Evolutionary conservation across 345 rosid species (phyloP).

Genomic region (Combretum micranthum): DNA sequence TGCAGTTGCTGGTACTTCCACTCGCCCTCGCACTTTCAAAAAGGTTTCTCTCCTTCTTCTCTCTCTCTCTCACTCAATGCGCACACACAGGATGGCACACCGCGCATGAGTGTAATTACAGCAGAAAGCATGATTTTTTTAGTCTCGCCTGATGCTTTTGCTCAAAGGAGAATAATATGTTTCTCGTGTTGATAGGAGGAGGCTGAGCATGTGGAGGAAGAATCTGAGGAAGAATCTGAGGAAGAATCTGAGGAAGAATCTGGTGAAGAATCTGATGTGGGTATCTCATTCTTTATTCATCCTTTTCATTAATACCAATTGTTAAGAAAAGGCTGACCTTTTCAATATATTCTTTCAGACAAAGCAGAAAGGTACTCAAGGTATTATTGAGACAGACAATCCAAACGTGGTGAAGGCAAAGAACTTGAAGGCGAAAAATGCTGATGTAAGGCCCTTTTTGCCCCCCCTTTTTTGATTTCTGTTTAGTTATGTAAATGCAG

Average conservation of each 20-base stretch:
- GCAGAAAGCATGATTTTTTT: background rate
- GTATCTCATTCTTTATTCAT: background rate
- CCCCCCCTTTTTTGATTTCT: background rate
- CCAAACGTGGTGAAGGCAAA: constrained; percentile 72
- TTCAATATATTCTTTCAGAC: constrained; percentile 17
- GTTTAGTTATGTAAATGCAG: background rate
- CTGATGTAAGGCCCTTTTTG: constrained; percentile 49
- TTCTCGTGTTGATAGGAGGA: constrained; percentile 30
- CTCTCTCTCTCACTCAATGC: background rate
- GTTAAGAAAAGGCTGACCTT: background rate
- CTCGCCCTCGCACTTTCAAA: constrained; percentile 78
- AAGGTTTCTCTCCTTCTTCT: constrained; percentile 30
- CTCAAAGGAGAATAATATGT: no score
- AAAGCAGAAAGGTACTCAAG: constrained; percentile 75
- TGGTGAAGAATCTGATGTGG: constrained; percentile 35
- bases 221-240: constrained; percentile 47
- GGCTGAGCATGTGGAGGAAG: constrained; percentile 52
- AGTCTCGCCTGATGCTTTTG: background rate
- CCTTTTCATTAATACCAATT: background rate
- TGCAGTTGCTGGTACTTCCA: constrained; percentile 85
- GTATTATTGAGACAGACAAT: constrained; percentile 77
- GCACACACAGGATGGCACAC: no score
- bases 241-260: constrained; percentile 51
- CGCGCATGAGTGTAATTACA: no score
- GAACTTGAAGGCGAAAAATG: constrained; percentile 62